These are phyloP conservation scores for Aureobasidium sp. DNA, from an alignment of 2,329 filamentous ascomycete species.

Conservation along the genomic window DNA sequence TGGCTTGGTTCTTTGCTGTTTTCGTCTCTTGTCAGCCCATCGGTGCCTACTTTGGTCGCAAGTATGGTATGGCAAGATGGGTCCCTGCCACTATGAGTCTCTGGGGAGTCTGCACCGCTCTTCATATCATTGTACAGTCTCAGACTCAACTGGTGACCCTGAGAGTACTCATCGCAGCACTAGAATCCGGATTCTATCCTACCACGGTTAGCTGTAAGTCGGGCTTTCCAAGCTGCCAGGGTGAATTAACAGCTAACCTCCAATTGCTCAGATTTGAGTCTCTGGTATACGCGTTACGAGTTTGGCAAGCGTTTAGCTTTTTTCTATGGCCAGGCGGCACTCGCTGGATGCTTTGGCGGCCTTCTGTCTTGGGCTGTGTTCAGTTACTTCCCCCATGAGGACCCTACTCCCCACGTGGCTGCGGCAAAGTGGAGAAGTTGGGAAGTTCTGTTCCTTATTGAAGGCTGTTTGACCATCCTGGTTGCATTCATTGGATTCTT, in stretches of 20 bases:
- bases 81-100: slow-evolving; percentile 50
- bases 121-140: slow-evolving; percentile 38
- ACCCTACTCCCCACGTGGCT: neutral
- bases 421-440: slow-evolving; percentile 35
- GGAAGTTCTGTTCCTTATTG: slow-evolving; percentile 44
- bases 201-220: slow-evolving; percentile 42
- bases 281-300: slow-evolving; percentile 51
- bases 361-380: slow-evolving; percentile 44
- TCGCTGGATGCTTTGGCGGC: slow-evolving; percentile 50
- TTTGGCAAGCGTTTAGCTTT: slow-evolving; percentile 46
- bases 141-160: slow-evolving; percentile 40
- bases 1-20: slow-evolving; percentile 50
- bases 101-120: slow-evolving; percentile 42
- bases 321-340: slow-evolving; percentile 50
- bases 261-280: slow-evolving; percentile 35
- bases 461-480: slow-evolving; percentile 38
- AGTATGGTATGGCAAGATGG: slow-evolving; percentile 47
- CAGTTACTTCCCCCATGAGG: slow-evolving; percentile 27
- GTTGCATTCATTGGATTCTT: slow-evolving; percentile 40
- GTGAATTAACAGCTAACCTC: neutral
- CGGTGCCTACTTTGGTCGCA: slow-evolving; percentile 48
- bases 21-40: slow-evolving; percentile 51
- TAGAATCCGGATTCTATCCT: slow-evolving; percentile 52
- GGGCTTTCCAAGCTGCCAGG: neutral
- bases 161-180: slow-evolving; percentile 37